Percentiles rank a stretch among this genome's conserved stretches.
These are phyloP conservation scores for Irineochytrium annulatum DNA, from an alignment of 192 early-diverging fungal genomes.

Conservation along the genomic window DNA sequence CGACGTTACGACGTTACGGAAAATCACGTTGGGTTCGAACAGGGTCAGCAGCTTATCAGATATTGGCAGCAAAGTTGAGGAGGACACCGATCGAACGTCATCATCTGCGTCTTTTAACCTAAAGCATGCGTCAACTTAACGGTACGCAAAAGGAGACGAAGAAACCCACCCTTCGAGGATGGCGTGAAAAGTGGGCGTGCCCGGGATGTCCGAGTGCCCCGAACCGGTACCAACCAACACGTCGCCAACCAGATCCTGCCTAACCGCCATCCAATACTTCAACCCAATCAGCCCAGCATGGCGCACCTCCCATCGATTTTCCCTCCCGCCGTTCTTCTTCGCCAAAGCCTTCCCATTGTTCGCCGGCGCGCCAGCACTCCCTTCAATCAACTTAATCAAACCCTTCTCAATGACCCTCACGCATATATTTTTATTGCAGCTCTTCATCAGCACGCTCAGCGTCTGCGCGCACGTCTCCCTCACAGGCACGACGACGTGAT, in stretches of 20 bases:
- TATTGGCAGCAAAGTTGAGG: conserved; percentile 84
- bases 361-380: not conserved
- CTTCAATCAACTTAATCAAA: conserved; percentile 53
- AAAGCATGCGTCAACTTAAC: not conserved
- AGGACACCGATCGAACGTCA: conserved; percentile 90
- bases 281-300: conserved; percentile 89
- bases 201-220: conserved; percentile 30
- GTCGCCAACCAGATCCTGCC: conserved; percentile 75
- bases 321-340: conserved; percentile 20
- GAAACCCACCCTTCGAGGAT: conserved; percentile 66
- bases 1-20: conserved; percentile 62
- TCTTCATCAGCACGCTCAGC: conserved; percentile 63
- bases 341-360: not conserved
- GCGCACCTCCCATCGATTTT: conserved; percentile 82
- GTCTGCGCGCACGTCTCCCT: conserved; percentile 88
- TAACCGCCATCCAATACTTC: conserved; percentile 91
- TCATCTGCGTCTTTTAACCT: conserved; percentile 80
- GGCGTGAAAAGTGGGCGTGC: conserved; percentile 64
- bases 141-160: not conserved
- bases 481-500: conserved; percentile 92
- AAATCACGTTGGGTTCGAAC: conserved; percentile 62
- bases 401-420: conserved; percentile 54
- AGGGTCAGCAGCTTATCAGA: conserved; percentile 70
- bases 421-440: conserved; percentile 45
- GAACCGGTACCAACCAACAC: conserved; percentile 46